phyloP scores from a whole-genome alignment of 805 yeast genomes.

The Saccharomycopsis amapae region DNA sequence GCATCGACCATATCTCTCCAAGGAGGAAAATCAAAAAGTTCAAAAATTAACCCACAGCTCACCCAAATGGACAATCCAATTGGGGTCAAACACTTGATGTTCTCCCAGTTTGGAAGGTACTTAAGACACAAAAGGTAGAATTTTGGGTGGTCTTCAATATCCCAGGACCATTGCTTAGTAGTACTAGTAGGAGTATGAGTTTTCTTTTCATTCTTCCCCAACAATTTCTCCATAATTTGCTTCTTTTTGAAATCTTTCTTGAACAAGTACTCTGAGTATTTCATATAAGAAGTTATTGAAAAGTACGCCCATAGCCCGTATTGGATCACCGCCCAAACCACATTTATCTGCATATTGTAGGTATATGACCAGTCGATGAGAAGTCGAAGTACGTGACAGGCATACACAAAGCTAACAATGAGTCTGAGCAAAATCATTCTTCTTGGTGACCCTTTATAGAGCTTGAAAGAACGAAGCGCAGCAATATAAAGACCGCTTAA shows the following conservation, averaged over 20 bases:
- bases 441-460: constrained; percentile 37
- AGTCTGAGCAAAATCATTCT: constrained; percentile 33
- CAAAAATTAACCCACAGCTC: constrained; percentile 81
- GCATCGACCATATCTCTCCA: constrained; percentile 69
- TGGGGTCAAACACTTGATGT: constrained; percentile 22
- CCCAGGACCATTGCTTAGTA: too few relatives aligned
- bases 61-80: constrained; percentile 41
- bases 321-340: constrained; percentile 70
- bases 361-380: constrained; percentile 79
- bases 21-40: constrained; percentile 83
- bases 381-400: constrained; percentile 59
- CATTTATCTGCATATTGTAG: constrained; percentile 89
- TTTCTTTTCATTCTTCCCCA: background rate
- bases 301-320: constrained; percentile 46
- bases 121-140: constrained; percentile 11
- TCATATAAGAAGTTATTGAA: constrained; percentile 29
- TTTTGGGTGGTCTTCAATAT: background rate
- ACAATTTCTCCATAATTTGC: constrained; percentile 11
- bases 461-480: constrained; percentile 48
- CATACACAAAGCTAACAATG: constrained; percentile 44
- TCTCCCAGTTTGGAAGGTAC: constrained; percentile 20
- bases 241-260: constrained; percentile 19
- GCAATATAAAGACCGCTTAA: constrained; percentile 71
- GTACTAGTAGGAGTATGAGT: too few relatives aligned
- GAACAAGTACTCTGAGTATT: constrained; percentile 17